These are phyloP conservation scores for Trebouxia gelatinosa DNA, from an alignment of 163 green algal species.

Conservation along the genomic window DNA sequence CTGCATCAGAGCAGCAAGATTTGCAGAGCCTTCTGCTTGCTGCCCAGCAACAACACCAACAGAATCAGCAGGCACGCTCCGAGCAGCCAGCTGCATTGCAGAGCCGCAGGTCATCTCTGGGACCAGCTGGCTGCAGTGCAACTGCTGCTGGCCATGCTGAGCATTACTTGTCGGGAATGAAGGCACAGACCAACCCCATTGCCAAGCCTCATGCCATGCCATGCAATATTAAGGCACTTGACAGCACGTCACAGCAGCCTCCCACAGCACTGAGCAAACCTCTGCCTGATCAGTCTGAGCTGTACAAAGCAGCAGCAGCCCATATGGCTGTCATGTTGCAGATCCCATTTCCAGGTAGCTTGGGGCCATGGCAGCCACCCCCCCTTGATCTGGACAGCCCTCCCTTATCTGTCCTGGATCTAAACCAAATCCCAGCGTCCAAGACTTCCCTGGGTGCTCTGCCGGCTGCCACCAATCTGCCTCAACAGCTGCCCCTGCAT, in stretches of 20 bases:
- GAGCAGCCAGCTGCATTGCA: background rate
- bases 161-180: background rate
- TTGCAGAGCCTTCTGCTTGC: constrained; percentile 10
- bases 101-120: background rate
- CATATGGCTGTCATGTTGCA: constrained; percentile 20
- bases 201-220: constrained; percentile 21
- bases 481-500: no score
- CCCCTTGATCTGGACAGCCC: constrained; percentile 16
- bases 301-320: constrained; percentile 9
- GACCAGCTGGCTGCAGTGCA: background rate
- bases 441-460: no score
- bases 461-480: no score
- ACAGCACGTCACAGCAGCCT: background rate
- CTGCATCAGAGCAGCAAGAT: background rate
- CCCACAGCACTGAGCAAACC: background rate
- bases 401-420: no score
- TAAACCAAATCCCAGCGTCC: no score
- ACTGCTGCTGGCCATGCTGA: background rate
- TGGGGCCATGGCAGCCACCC: constrained; percentile 13
- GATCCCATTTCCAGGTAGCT: constrained; percentile 9
- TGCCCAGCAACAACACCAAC: background rate
- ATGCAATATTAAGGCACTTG: background rate
- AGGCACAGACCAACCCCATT: background rate
- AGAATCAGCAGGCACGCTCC: background rate
- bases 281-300: background rate